Conservation (phyloP, 2,329 filamentous ascomycete genomes). For the Penicillium decumbens region DNA sequence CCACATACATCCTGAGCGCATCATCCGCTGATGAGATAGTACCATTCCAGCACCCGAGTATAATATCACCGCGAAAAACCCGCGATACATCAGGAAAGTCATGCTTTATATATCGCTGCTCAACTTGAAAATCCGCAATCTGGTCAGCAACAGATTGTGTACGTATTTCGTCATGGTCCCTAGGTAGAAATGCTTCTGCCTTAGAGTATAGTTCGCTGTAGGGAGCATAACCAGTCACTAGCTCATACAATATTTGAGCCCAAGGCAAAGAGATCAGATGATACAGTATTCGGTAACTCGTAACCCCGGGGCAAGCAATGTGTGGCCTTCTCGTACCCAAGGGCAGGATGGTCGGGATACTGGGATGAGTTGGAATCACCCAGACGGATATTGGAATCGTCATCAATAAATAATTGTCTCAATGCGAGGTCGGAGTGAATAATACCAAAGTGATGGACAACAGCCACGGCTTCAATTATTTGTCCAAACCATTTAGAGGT, state of each 20-base stretch:
- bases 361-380: constrained; percentile 20
- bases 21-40: too few relatives aligned
- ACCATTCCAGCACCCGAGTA: too few relatives aligned
- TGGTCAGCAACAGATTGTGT: too few relatives aligned
- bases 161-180: too few relatives aligned
- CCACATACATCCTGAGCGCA: too few relatives aligned
- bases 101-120: too few relatives aligned
- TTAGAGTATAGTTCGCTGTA: constrained; percentile 4
- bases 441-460: constrained; percentile 16
- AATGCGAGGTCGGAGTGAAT: constrained; percentile 25
- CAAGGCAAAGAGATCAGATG: constrained; percentile 13
- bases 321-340: constrained; percentile 17
- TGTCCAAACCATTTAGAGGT: constrained; percentile 16
- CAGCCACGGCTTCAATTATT: constrained; percentile 18
- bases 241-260: constrained; percentile 13
- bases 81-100: too few relatives aligned
- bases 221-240: constrained; percentile 5
- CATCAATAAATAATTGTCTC: constrained; percentile 18
- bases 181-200: too few relatives aligned
- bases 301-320: constrained; percentile 17
- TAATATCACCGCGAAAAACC: too few relatives aligned
- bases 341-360: constrained; percentile 7
- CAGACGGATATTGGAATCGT: constrained; percentile 18
- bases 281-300: constrained; percentile 7
- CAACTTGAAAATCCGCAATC: too few relatives aligned